Evolutionary conservation across 768 basidiomycete species (phyloP), one percentile per base, ranked within the genome.

Genomic region (Suillus brevipes): DNA sequence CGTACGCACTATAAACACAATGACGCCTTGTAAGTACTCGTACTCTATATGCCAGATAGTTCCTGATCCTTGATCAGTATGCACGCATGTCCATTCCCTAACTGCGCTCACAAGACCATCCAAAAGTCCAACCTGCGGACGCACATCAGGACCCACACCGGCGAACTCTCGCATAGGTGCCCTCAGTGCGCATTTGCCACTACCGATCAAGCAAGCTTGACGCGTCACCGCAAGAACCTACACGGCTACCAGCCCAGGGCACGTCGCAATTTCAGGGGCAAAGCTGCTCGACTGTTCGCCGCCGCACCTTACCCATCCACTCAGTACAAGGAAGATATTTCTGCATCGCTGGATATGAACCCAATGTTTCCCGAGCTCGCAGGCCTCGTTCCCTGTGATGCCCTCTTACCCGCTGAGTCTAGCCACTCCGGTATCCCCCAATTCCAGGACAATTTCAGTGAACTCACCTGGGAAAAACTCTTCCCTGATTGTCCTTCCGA

Each of bases 41-140:
- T 1, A 38, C 20, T 13, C 2, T 20, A 18, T 36, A 34, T 59
- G 1, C 6, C 58, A 71, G 38, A 72, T 52, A 0, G 10, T 10
- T 53, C 28, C 52, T 53, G 28, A 53, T 18, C 28, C 40, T n/a
- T 23, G n/a, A 1, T 40, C 56, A 78, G 77, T 2, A 75, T 69
- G 73, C 38, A 66, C 28, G 16, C 18, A 7, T 78, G 77, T 34
- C 64, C 71, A 6, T 60, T 68, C 43, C 23, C 43, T 0, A 68
- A 65, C 1, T 78, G 77, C 40, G 5, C 18, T 0, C 71, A 70
- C 59, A 67, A 50, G 12, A 66, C 77, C 0, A 66, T 75, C 2
- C 78, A 78, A 36, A 62, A 56, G 2, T 73, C 72, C 0, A 78
- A 77, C 36, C n/a, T 78, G 1, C 25, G 42, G 0, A 74, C 70